phyloP scores from a whole-genome alignment of 116 monocot species.

The Zostera marina region DNA sequence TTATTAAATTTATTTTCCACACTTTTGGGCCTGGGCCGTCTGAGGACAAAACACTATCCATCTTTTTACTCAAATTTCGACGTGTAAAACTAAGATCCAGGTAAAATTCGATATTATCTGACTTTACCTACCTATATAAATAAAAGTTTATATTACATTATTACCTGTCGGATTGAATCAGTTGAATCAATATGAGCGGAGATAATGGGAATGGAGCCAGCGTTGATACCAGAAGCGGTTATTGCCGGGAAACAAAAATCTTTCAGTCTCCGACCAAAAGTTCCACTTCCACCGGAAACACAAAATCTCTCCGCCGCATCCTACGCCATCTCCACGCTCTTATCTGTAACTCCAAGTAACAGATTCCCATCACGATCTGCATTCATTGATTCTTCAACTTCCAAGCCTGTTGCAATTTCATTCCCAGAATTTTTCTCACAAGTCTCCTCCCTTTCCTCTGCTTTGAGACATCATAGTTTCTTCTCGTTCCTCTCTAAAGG shows the following conservation, averaged over 20 bases:
- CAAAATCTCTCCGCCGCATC: constrained; percentile 4
- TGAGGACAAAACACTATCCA: too few relatives aligned
- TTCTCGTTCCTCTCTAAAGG: constrained; percentile 11
- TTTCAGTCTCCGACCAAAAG: constrained; percentile 8
- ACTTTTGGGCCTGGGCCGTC: too few relatives aligned
- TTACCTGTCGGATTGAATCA: too few relatives aligned
- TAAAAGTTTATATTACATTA: too few relatives aligned
- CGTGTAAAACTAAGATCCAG: too few relatives aligned
- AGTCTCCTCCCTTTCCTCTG: constrained; percentile 10
- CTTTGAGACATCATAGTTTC: constrained; percentile 5
- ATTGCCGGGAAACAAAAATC: constrained; percentile 7
- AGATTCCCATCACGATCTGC: not conserved
- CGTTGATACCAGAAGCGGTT: constrained; percentile 15
- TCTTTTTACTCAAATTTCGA: too few relatives aligned
- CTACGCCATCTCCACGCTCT: constrained; percentile 13
- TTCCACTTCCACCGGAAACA: not conserved
- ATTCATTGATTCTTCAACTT: constrained; percentile 11
- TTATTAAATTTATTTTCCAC: too few relatives aligned
- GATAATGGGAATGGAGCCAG: not conserved
- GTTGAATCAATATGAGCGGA: too few relatives aligned
- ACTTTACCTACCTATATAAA: too few relatives aligned
- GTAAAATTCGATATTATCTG: too few relatives aligned
- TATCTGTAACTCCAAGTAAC: constrained; percentile 4
- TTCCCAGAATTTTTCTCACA: constrained; percentile 10
- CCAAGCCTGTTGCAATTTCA: not conserved